Evolutionary conservation across 2,329 filamentous ascomycete genomes (phyloP).

Genomic region (Cytospora piceae): DNA sequence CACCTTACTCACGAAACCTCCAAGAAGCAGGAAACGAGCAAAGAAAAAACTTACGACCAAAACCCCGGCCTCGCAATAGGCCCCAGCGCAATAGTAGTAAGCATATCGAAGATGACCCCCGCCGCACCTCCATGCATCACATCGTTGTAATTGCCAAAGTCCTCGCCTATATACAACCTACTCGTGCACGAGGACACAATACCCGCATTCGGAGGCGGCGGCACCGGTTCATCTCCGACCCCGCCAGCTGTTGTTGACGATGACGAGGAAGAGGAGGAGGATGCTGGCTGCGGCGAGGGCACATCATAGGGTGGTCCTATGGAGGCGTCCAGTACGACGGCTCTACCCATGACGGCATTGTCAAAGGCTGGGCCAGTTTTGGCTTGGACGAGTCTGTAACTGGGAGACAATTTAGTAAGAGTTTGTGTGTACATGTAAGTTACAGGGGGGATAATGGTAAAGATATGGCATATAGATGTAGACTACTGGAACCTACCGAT

Average conservation of each 20-base stretch:
- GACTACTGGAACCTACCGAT: slow-evolving; percentile 15
- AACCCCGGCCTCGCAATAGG: slow-evolving; percentile 51
- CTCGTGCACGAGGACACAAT: slow-evolving; percentile 44
- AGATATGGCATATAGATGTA: too few species aligned
- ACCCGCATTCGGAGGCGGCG: slow-evolving; percentile 20
- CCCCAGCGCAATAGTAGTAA: slow-evolving; percentile 53
- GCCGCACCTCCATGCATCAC: slow-evolving; percentile 59
- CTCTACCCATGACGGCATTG: slow-evolving; percentile 32
- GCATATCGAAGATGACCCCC: slow-evolving; percentile 59
- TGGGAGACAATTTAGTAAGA: neutral
- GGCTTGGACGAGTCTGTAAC: slow-evolving; percentile 31
- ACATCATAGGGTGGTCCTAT: slow-evolving; percentile 28
- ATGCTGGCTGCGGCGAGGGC: neutral
- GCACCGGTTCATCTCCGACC: neutral
- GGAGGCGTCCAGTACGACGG: slow-evolving; percentile 38
- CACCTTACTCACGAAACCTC: neutral
- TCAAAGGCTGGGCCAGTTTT: slow-evolving; percentile 32
- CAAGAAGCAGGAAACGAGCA: slow-evolving; percentile 9
- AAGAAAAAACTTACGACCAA: slow-evolving; percentile 45
- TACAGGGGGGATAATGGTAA: neutral
- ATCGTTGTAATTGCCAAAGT: slow-evolving; percentile 50
- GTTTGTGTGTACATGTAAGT: too few species aligned
- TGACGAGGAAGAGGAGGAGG: neutral
- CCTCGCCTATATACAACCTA: slow-evolving; percentile 46
- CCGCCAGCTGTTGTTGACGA: neutral